These are phyloP conservation scores for Pueraria montana DNA, from an alignment of 306 rosid genomes.

Conservation along the genomic window DNA sequence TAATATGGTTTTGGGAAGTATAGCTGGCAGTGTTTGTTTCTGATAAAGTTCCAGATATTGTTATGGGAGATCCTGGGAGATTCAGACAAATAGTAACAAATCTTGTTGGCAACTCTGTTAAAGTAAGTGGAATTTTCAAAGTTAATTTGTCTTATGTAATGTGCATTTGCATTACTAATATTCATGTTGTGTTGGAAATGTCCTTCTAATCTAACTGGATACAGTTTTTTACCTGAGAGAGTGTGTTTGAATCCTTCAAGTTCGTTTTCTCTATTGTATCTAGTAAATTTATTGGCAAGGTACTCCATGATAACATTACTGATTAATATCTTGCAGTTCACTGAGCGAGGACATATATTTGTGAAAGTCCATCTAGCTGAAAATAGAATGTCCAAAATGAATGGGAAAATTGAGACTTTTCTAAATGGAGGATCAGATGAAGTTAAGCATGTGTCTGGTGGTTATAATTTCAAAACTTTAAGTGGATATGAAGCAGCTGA, in stretches of 20 bases:
- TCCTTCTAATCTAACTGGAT: not conserved
- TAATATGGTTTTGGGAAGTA: slow-evolving; percentile 53
- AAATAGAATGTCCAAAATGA: slow-evolving; percentile 53
- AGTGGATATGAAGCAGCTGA: slow-evolving; percentile 96
- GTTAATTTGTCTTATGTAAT: slow-evolving; percentile 9
- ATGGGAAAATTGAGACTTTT: slow-evolving; percentile 61
- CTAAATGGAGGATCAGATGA: slow-evolving; percentile 73
- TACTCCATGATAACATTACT: slow-evolving; percentile 33
- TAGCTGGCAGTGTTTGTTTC: slow-evolving; percentile 98
- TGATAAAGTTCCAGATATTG: slow-evolving; percentile 88
- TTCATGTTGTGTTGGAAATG: slow-evolving; percentile 25
- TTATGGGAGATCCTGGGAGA: slow-evolving; percentile 96
- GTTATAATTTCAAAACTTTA: slow-evolving; percentile 71
- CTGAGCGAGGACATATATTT: slow-evolving; percentile 93
- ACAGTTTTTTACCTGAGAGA: not conserved
- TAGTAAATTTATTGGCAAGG: slow-evolving; percentile 13
- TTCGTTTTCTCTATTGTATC: slow-evolving; percentile 5
- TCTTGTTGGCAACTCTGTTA: slow-evolving; percentile 97
- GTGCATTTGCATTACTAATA: slow-evolving; percentile 24
- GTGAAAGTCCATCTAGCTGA: slow-evolving; percentile 89
- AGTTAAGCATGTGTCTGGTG: slow-evolving; percentile 54
- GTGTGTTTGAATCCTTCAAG: not conserved
- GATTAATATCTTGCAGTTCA: slow-evolving; percentile 76
- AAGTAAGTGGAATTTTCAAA: slow-evolving; percentile 63
- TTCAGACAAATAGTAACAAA: slow-evolving; percentile 96